These are phyloP conservation scores for Suillus plorans DNA, from an alignment of 768 basidiomycete species.

Conservation along the genomic window DNA sequence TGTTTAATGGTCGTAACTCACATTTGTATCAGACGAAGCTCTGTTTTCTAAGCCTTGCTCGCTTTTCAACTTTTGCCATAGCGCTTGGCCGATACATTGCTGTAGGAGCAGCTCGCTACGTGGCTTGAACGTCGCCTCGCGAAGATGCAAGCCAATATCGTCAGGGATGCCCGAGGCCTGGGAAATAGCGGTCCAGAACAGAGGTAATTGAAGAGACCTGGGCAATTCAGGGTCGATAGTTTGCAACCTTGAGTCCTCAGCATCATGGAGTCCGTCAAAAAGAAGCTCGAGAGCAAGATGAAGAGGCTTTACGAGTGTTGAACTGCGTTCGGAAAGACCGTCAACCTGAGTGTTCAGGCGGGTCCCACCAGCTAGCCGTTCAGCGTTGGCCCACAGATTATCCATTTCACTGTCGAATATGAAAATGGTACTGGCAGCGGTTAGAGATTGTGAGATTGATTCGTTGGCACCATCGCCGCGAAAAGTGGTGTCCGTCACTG, in stretches of 20 bases:
- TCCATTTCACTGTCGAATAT: conserved; percentile 10
- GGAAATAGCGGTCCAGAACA: conserved; percentile 12
- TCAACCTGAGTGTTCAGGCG: not conserved
- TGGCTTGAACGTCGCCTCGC: not conserved
- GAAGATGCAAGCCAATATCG: conserved; percentile 1
- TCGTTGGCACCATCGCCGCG: not conserved
- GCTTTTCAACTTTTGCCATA: conserved; percentile 7
- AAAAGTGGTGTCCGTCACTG: not conserved
- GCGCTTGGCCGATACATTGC: conserved; percentile 3
- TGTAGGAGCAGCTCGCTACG: not conserved
- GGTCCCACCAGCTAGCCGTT: not conserved
- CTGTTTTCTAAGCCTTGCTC: not conserved
- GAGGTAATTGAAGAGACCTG: conserved; percentile 8
- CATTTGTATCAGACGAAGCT: not conserved
- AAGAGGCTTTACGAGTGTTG: conserved; percentile 4
- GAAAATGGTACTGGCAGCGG: conserved; percentile 1
- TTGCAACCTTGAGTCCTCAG: not conserved
- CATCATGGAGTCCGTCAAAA: conserved; percentile 4
- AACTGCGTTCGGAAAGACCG: not conserved
- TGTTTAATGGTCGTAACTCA: not conserved
- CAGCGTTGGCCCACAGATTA: conserved; percentile 6
- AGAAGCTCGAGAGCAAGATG: conserved; percentile 11
- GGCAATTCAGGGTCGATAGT: not conserved
- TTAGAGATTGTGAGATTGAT: not conserved
- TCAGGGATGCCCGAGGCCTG: not conserved